Evolutionary conservation across 768 basidiomycete species (phyloP).

Genomic region (Wakefieldia striispora): DNA sequence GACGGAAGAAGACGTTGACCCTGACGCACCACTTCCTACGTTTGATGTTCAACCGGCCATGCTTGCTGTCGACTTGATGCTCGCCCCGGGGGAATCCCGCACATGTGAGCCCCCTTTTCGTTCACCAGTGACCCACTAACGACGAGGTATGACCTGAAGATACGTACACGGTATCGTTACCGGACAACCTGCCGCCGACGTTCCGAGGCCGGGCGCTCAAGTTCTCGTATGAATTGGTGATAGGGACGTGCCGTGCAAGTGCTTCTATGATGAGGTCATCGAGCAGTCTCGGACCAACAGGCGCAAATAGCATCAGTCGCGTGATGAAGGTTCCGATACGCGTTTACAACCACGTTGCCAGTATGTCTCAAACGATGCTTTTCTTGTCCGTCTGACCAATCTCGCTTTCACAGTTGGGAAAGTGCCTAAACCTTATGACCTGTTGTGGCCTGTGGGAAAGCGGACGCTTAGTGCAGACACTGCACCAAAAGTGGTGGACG

Average conservation of each 20-base stretch:
- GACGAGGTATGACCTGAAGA: slow-evolving; percentile 44
- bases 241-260: slow-evolving; percentile 78
- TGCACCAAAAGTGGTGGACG: slow-evolving; percentile 26
- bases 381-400: slow-evolving; percentile 3
- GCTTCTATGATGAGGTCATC: slow-evolving; percentile 27
- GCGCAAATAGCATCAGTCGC: slow-evolving; percentile 56
- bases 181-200: slow-evolving; percentile 83
- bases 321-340: slow-evolving; percentile 92
- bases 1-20: slow-evolving; percentile 50
- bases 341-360: slow-evolving; percentile 82
- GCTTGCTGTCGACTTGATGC: slow-evolving; percentile 81
- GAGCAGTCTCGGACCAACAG: slow-evolving; percentile 33
- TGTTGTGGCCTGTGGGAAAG: slow-evolving; percentile 72
- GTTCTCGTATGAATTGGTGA: slow-evolving; percentile 88
- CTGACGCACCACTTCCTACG: slow-evolving; percentile 72
- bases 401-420: slow-evolving; percentile 42
- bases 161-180: slow-evolving; percentile 74
- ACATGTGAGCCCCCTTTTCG: slow-evolving; percentile 51
- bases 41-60: slow-evolving; percentile 84
- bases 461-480: slow-evolving; percentile 32
- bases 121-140: not conserved
- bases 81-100: slow-evolving; percentile 81
- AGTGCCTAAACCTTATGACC: slow-evolving; percentile 67
- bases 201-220: slow-evolving; percentile 80
- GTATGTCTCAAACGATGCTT: slow-evolving; percentile 40